Evolutionary conservation across 2,329 filamentous ascomycete genomes (phyloP), one percentile per base, ranked within the genome.

Genomic region (Aspergillus tanneri): DNA sequence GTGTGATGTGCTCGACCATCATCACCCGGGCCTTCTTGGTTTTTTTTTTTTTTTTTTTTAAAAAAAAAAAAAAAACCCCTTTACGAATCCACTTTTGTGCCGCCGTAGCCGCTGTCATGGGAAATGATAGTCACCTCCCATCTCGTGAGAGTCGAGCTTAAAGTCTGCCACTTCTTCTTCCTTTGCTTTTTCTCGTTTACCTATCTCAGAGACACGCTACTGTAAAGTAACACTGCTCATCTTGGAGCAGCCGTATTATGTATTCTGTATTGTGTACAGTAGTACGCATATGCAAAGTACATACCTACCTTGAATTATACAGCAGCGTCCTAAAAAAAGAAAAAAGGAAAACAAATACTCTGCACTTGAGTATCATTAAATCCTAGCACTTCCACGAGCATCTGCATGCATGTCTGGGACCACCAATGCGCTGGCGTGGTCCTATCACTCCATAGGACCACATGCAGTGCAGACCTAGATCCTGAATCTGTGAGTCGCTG

Each of bases 311-410:
- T 34, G 8, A 18, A 34, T 34, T 18, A 34, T 34, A 18, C 30
- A 34, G 16, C 14, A 19, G 16, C 30, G 30, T 34, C 30, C 30
- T 34, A 14, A 19, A 34, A 21, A 45, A 42, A 42, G 11, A 21
- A 16, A 9, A 32, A 28, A 22, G 23, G 9, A 28, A 32, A 43
- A n/a, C n/a, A n/a, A n/a, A n/a, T n/a, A n/a, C n/a, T n/a, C n/a
- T n/a, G n/a, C n/a, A n/a, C n/a, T n/a, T n/a, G n/a, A n/a, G n/a
- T n/a, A n/a, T n/a, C 14, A n/a, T 23, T 11, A n/a, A 6, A 16
- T 28, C 37, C 23, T 16, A 18, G 32, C 19, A 12, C 38, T 21
- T 43, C 49, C 49, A 54, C 49, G 49, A 54, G 49, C 32, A 19
- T 39, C 42, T 47, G 37, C 43, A 47, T 45, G 44, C 50, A 48